Conservation (phyloP, 148 eudicot species). For the Amaranthus cruentus region DNA sequence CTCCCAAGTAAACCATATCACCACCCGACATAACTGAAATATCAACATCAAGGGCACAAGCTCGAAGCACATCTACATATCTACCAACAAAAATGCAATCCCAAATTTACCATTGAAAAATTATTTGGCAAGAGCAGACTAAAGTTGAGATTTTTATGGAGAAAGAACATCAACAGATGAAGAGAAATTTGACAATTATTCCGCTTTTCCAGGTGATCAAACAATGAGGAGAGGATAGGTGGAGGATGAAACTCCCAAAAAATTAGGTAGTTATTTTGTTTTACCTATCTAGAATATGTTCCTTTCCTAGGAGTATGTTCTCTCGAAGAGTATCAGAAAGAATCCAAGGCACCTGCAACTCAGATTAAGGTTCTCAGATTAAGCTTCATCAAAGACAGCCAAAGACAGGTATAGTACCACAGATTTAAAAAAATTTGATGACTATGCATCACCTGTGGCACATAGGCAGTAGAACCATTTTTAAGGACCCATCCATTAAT, state of each 20-base stretch:
- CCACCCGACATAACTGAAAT: slow-evolving; percentile 76
- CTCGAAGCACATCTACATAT: slow-evolving; percentile 61
- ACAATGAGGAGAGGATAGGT: slow-evolving; percentile 1
- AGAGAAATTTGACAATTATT: slow-evolving; percentile 4
- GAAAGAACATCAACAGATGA: background rate
- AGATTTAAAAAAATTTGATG: background rate
- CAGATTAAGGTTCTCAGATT: slow-evolving; percentile 21
- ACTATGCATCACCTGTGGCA: slow-evolving; percentile 62
- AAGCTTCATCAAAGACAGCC: slow-evolving; percentile 20
- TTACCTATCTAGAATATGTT: slow-evolving; percentile 64
- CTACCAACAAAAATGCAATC: slow-evolving; percentile 29
- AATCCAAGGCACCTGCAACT: slow-evolving; percentile 82
- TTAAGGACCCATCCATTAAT: slow-evolving; percentile 46
- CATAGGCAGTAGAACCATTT: slow-evolving; percentile 72
- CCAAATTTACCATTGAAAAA: slow-evolving; percentile 3
- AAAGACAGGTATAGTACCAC: background rate
- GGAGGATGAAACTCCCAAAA: background rate
- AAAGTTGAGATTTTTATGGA: background rate
- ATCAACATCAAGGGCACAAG: slow-evolving; percentile 80
- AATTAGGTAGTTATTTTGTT: background rate
- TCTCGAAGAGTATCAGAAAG: slow-evolving; percentile 88
- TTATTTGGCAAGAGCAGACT: background rate
- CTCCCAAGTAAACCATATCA: slow-evolving; percentile 79
- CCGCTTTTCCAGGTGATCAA: background rate
- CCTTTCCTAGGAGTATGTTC: slow-evolving; percentile 73